phyloP scores from a whole-genome alignment of 306 rosid genomes.

The Dalbergia cochinchinensis region DNA sequence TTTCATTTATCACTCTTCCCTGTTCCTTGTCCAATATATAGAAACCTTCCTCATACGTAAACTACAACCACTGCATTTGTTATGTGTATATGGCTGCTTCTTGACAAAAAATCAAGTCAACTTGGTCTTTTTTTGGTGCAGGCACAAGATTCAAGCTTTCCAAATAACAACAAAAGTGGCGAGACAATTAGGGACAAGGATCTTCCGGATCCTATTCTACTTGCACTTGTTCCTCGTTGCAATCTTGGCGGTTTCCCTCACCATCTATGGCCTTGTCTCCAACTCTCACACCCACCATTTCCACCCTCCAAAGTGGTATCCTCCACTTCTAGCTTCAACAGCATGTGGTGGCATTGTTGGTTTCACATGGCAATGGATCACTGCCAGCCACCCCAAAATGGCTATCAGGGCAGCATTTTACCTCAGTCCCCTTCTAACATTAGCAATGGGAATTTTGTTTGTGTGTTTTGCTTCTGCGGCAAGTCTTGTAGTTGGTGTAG shows the following conservation, averaged over 20 bases:
- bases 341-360: slow-evolving; percentile 60
- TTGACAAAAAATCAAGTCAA: slow-evolving; percentile 19
- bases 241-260: slow-evolving; percentile 51
- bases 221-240: slow-evolving; percentile 56
- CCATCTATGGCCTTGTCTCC: slow-evolving; percentile 52
- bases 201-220: slow-evolving; percentile 54
- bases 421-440: slow-evolving; percentile 67
- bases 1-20: slow-evolving; percentile 26
- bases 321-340: slow-evolving; percentile 64
- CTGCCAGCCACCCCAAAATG: slow-evolving; percentile 52
- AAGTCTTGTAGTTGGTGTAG: slow-evolving; percentile 54
- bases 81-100: background rate
- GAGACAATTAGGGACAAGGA: slow-evolving; percentile 41
- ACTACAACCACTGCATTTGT: slow-evolving; percentile 15
- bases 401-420: slow-evolving; percentile 67
- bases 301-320: slow-evolving; percentile 65
- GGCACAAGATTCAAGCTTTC: slow-evolving; percentile 55
- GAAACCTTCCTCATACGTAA: background rate
- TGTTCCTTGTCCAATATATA: slow-evolving; percentile 13
- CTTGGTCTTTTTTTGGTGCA: slow-evolving; percentile 41
- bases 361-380: slow-evolving; percentile 65
- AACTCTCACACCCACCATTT: slow-evolving; percentile 61
- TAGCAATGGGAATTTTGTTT: slow-evolving; percentile 56
- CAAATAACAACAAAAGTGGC: slow-evolving; percentile 46
- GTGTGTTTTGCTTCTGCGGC: slow-evolving; percentile 52